Evolutionary conservation across 257 asterid species (phyloP).

Genomic region (Solanum sejunctum): DNA sequence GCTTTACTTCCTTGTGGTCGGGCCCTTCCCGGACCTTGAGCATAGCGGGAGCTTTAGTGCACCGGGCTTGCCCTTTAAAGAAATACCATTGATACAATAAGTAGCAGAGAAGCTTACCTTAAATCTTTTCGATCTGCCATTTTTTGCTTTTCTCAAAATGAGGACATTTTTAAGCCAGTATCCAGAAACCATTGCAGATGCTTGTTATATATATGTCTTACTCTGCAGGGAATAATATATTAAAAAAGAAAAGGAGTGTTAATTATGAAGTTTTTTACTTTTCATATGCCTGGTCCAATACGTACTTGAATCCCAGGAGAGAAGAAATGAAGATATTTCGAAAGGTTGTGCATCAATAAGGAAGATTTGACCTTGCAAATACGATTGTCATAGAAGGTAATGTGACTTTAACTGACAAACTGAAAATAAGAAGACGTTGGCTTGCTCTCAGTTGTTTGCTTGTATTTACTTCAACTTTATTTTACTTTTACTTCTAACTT

Average conservation of each 20-base stretch:
- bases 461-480: neutral
- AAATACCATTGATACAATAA: neutral
- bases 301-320: neutral
- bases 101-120: conserved; percentile 30
- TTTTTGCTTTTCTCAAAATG: conserved; percentile 44
- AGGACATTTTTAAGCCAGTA: conserved; percentile 67
- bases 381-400: neutral
- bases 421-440: neutral
- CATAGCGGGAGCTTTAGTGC: too few species aligned
- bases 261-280: neutral
- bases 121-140: conserved; percentile 25
- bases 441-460: neutral
- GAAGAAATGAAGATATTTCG: neutral
- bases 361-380: neutral
- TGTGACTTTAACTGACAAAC: neutral
- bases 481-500: neutral
- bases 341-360: neutral
- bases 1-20: neutral
- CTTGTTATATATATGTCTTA: conserved; percentile 4
- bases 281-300: neutral
- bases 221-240: conserved; percentile 13
- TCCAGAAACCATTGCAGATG: conserved; percentile 50
- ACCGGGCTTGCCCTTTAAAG: neutral
- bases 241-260: neutral
- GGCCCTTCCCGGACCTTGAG: too few species aligned